A percentile compares a stretch with the other conserved stretches of the same genome.
Evolutionary conservation across 2,329 filamentous ascomycete genomes (phyloP).

Genomic region (Claviceps purpurea): DNA sequence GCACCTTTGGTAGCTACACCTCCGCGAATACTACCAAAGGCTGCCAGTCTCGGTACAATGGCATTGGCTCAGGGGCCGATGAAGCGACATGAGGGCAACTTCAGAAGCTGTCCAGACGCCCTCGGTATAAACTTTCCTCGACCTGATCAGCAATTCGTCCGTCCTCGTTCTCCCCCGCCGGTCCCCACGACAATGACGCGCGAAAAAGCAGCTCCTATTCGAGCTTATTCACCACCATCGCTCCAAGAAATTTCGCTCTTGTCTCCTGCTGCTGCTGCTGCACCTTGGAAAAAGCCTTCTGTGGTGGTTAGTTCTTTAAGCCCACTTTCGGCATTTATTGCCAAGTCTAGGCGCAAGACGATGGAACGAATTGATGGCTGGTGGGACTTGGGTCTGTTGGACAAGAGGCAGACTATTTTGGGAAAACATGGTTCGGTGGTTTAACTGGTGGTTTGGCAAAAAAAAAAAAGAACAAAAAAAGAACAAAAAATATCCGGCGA

Average conservation of each 20-base stretch:
- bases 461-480: no score
- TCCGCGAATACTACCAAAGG: conserved; percentile 11
- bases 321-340: conserved; percentile 8
- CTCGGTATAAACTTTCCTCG: conserved; percentile 14
- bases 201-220: conserved; percentile 11
- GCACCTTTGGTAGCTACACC: conserved; percentile 1
- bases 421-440: conserved; percentile 3
- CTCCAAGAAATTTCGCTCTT: conserved; percentile 16
- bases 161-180: conserved; percentile 15
- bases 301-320: conserved; percentile 1
- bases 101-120: conserved; percentile 15
- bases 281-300: conserved; percentile 5
- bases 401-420: conserved; percentile 27
- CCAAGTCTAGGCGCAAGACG: conserved; percentile 29
- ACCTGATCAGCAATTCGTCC: conserved; percentile 4
- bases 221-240: conserved; percentile 11
- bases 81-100: conserved; percentile 20
- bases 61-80: conserved; percentile 19
- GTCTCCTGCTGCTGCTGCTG: conserved; percentile 11
- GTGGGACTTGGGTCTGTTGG: conserved; percentile 40
- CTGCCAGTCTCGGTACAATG: conserved; percentile 24
- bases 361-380: conserved; percentile 36
- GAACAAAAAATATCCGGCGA: no score
- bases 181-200: conserved; percentile 20
- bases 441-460: neutral